phyloP scores from a whole-genome alignment of 495 filamentous ascomycete genomes.

The Recurvomyces mirabilis region DNA sequence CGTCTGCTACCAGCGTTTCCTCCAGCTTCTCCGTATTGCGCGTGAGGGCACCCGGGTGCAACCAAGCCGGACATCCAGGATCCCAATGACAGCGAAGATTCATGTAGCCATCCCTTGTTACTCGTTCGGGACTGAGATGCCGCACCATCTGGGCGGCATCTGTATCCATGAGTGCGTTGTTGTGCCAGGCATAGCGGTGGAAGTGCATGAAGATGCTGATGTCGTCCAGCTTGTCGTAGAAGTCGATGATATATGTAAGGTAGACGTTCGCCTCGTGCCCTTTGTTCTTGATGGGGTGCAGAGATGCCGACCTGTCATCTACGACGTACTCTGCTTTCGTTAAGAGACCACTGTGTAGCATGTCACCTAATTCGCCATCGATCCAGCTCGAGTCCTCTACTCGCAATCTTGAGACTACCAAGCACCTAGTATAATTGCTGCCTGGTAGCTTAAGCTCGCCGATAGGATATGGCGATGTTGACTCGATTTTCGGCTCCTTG shows the following conservation, averaged over 20 bases:
- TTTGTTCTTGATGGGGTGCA: slow-evolving; percentile 61
- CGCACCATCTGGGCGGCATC: slow-evolving; percentile 34
- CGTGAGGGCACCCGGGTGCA: slow-evolving; percentile 44
- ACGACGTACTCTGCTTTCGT: slow-evolving; percentile 53
- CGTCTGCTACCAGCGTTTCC: slow-evolving; percentile 40
- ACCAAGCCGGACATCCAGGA: slow-evolving; percentile 42
- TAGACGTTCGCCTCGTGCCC: slow-evolving; percentile 71
- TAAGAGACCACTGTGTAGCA: slow-evolving; percentile 25
- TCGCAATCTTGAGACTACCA: slow-evolving; percentile 49
- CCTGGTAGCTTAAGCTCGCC: slow-evolving; percentile 21
- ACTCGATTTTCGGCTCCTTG: slow-evolving; percentile 19
- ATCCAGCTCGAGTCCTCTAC: slow-evolving; percentile 54
- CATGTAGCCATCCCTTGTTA: slow-evolving; percentile 39
- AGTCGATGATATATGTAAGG: slow-evolving; percentile 59
- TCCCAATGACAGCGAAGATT: slow-evolving; percentile 43
- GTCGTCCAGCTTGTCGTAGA: slow-evolving; percentile 58
- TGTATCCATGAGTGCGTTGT: slow-evolving; percentile 37
- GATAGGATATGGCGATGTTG: slow-evolving; percentile 13
- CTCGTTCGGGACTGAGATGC: slow-evolving; percentile 33
- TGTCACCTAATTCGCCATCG: slow-evolving; percentile 40
- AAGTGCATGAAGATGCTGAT: slow-evolving; percentile 60
- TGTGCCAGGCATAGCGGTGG: slow-evolving; percentile 58
- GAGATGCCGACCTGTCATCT: slow-evolving; percentile 46
- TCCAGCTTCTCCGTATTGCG: slow-evolving; percentile 45
- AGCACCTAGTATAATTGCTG: slow-evolving; percentile 33